Conservation (phyloP, 1,284 basidiomycete species). For the Lentinus polychrous region DNA sequence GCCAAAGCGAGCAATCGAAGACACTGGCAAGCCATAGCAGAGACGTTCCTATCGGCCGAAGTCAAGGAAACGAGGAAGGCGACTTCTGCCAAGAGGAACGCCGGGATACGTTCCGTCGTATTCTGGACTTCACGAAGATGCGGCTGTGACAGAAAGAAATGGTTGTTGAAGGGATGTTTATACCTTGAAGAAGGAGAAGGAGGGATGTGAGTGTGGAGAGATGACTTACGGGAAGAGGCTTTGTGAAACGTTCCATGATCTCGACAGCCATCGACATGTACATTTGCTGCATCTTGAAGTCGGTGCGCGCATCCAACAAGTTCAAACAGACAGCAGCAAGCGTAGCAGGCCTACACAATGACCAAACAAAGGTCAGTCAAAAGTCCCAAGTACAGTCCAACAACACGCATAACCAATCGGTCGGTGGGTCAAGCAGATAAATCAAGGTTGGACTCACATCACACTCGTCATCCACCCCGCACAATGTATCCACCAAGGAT, state of each 20-base stretch:
- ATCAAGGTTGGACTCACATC: slow-evolving; percentile 20
- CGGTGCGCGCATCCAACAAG: slow-evolving; percentile 49
- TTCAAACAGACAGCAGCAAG: slow-evolving; percentile 52
- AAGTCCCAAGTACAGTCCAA: too few species aligned
- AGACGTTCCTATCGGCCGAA: slow-evolving; percentile 58
- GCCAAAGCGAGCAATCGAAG: slow-evolving; percentile 60
- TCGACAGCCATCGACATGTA: slow-evolving; percentile 60
- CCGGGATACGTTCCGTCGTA: slow-evolving; percentile 44
- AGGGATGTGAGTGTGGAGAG: slow-evolving; percentile 6
- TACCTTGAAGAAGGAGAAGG: slow-evolving; percentile 10
- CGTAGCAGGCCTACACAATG: slow-evolving; percentile 40
- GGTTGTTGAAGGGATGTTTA: too few species aligned
- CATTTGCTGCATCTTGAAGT: slow-evolving; percentile 55
- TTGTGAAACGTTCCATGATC: slow-evolving; percentile 48
- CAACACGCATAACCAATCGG: too few species aligned
- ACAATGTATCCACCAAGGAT: slow-evolving; percentile 28
- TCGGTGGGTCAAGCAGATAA: slow-evolving; percentile 4
- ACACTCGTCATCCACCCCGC: slow-evolving; percentile 28
- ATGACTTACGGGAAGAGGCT: slow-evolving; percentile 39
- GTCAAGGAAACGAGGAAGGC: slow-evolving; percentile 64
- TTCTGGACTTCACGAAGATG: slow-evolving; percentile 42
- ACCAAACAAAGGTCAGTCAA: too few species aligned
- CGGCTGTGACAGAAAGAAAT: slow-evolving; percentile 27
- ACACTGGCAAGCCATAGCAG: slow-evolving; percentile 59
- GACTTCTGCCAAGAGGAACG: slow-evolving; percentile 63